Base-by-base conservation (phyloP, 176 grass and related monocot species). In the Puya raimondii region DNA sequence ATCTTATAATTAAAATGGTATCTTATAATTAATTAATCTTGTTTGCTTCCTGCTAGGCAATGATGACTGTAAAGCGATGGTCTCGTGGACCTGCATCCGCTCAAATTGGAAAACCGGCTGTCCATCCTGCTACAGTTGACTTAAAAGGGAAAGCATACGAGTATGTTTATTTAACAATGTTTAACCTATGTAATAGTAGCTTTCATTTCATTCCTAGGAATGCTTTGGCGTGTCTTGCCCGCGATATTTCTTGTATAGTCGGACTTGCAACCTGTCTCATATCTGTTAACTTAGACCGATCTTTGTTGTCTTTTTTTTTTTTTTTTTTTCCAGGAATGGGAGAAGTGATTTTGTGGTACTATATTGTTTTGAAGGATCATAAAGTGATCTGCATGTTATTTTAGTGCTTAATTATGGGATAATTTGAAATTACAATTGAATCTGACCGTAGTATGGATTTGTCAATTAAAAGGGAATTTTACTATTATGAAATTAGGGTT, bases 71-170 rank as follows among this genome's bases (percentile, higher is more conserved):
- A 50, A 99, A 99, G 87, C 51, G 82, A 63, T 96, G 85, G 88
- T 96, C 87, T 47, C 80, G 80, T 56, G 87, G 90, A 56, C 89
- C 94, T 61, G 25, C 86, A 58, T 67, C 87, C 22, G 66, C 64
- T 21, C 84, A 87, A 74, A 90, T 99, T 63, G 94, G 94, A 78
- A 99, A 99, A 63, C 94, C 94, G 63, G 94, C 90, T 67, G 85
- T 99, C 33, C 94, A 99, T 81, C 88, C 91, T 85, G 80, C 87
- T 59, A 88, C 79, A 13, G 70, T 93, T 6, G 87, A 99, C 14
- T 72, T 99, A 80, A 99, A 92, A 86, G 94, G 94, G 78, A 99
- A 92, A 91, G 81, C 89, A 84, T 99, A 86, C 0, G 89, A 97
- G 94, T 97, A 93, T 81, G 89, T 88, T 68, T 67, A 23, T 74